Evolutionary conservation across 2,329 filamentous ascomycete genomes (phyloP), one percentile per base, ranked within the genome.

Genomic region (Venturia nashicola): DNA sequence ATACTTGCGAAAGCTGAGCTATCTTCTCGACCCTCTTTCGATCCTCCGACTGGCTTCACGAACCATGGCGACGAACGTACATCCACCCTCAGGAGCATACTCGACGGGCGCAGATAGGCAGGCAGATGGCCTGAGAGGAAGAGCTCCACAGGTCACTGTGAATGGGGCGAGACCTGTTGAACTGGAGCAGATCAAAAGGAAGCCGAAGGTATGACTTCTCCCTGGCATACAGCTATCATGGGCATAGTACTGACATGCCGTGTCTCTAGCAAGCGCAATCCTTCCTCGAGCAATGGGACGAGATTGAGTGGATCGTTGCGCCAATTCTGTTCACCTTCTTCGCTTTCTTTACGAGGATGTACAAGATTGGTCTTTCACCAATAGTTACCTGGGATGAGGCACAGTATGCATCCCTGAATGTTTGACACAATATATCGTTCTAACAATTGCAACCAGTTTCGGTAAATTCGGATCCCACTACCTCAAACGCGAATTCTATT

Each of bases 401-500:
- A 69, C 86, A 89, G 84, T 87, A 84, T 75, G 83, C n/a, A 27
- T 32, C 51, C 23, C 34, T 14, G 34, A 16, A 64, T 43, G 16
- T 18, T 60, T 11, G 4, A 16, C 36, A 14, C 5, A n/a, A 60
- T 34, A 27, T 27, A 5, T 11, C 9, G 9, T 14, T 66, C 71
- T 73, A 59, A 75, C 68, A 63, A 20, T n/a, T 36, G 48, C 5
- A 65, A 63, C 71, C 32, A 91, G 88, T 76, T 95, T 95, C 76
- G 90, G 90, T 74, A 99, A 99, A 80, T 99, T 99, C 76, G 94
- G 94, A 68, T 97, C 93, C 71, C 93, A 99, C 78, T 99, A 99
- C 77, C 87, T 99, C 74, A 97, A 99, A 77, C 90, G 93, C 76
- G 94, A 99, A 77, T 97, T 97, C 82, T 99, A 99, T 83, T 99